Base-by-base conservation (phyloP, 2,329 filamentous ascomycete species). In the Grosmannia serpens region DNA sequence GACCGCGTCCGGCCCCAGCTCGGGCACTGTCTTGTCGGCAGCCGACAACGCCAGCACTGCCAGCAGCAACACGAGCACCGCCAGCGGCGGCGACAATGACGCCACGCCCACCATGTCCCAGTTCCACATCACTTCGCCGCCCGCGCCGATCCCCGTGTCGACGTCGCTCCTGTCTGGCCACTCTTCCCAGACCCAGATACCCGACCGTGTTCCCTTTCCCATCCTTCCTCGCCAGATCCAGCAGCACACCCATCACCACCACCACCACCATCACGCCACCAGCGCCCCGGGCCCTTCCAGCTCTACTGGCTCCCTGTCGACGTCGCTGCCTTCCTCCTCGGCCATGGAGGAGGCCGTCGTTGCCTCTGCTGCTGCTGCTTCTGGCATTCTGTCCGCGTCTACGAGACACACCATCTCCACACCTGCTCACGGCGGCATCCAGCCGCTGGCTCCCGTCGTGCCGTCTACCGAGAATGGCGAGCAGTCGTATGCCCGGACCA, bases 401-500 rank as follows among this genome's bases (percentile, higher is more conserved):
- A 20, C 58, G 2, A 51, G 72, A 63, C 76, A 71, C 66, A 72
- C 70, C 69, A 76, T 77, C 67, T 72, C 73, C 65, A 79, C 76
- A 63, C 71, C 78, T 26, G 71, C 75, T 53, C 75, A 77, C 49
- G 77, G 80, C 61, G 75, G 76, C 41, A 75, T 84, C 59, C 87
- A 90, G 68, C 84, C 87, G 53, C 76, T 89, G 31, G 83, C 85
- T 38, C 81, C 86, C 9, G 80, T 85, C 24, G 77, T 86, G 35
- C 82, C 87, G 1, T 78, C 82, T 0, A 85, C 87, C 65, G 75
- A 80, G 35, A 38, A 17, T 17, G 13, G 35, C 46, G 88, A 92
- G 68, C 82, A 82, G 22, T 20, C 44, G 4, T 91, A 94, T 68
- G 82, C 94, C 60, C 83, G 91, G 56, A 89, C 88, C 9, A 86